A percentile compares a stretch with the other conserved stretches of the same genome.
Evolutionary conservation across 352 stramenopile species (phyloP).

Genomic region (Globisporangium paroecandrum): DNA sequence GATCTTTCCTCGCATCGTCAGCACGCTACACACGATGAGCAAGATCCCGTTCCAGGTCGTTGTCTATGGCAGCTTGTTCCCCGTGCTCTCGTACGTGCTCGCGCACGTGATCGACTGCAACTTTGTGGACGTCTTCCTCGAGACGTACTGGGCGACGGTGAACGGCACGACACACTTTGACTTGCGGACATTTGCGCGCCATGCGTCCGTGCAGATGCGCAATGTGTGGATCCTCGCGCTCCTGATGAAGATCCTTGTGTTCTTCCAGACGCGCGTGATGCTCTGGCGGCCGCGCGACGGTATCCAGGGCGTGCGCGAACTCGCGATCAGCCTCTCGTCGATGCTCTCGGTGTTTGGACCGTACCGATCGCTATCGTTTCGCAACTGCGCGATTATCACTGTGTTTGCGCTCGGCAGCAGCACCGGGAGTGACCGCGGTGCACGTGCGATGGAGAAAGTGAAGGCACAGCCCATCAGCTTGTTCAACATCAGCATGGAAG

Average conservation of each 20-base stretch:
- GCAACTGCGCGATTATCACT: conserved; percentile 13
- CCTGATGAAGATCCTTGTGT: conserved; percentile 24
- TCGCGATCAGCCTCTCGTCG: conserved; percentile 34
- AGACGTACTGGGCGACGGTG: conserved; percentile 33
- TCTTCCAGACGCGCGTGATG: conserved; percentile 14
- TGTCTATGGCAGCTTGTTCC: conserved; percentile 47
- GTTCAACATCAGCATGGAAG: conserved; percentile 20
- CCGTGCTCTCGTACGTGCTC: conserved; percentile 30
- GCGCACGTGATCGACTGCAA: conserved; percentile 40
- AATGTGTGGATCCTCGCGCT: conserved; percentile 41
- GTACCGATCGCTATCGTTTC: conserved; percentile 21
- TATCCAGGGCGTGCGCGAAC: conserved; percentile 27
- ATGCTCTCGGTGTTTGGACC: conserved; percentile 34
- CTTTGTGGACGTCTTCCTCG: conserved; percentile 36
- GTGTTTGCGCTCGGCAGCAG: conserved; percentile 8
- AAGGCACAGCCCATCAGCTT: conserved; percentile 7
- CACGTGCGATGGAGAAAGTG: neutral
- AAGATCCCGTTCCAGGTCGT: conserved; percentile 52
- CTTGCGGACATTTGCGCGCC: conserved; percentile 25
- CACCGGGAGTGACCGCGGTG: neutral
- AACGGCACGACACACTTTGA: conserved; percentile 19
- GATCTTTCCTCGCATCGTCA: neutral
- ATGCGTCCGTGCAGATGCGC: conserved; percentile 42
- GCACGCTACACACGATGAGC: conserved; percentile 20
- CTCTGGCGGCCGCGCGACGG: conserved; percentile 22